Base-by-base conservation (phyloP, 768 basidiomycete genomes). In the Rhizopogon rudus region DNA sequence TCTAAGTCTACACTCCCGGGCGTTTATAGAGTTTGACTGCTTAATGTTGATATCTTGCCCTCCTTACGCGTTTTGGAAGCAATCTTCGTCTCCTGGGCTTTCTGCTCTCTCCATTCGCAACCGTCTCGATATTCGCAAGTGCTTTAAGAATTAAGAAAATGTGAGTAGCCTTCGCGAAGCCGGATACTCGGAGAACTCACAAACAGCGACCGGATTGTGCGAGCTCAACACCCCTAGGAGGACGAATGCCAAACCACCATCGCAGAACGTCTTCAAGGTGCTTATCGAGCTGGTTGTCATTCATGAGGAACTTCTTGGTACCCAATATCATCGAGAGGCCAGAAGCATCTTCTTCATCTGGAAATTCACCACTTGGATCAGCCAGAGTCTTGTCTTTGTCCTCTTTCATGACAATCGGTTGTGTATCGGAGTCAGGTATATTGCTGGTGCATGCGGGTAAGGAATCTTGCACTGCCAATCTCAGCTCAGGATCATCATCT, bases 211-310 rank as follows among this genome's bases (percentile, higher is more conserved):
- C 62, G 3, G 84, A 73, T 50, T 87, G 75, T 43, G 77, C 70
- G 20, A 86, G 31, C 2, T 77, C 75, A 0, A 94, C 93, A 1
- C 93, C 93, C n/a, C 70, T 67, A 0, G 93, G 82, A 31, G 76
- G 72, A 40, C 93, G 77, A 51, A 75, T 61, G 1, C 91, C 90
- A 55, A 77, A 70, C 93, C 93, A 96, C 83, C 88, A 94, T 49
- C 76, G 67, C 2, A 93, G 67, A 0, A 86, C 73, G 51, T 76
- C 75, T 1, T 63, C 60, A 22, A 94, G 69, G 58, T 87, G 77
- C 1, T 57, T 57, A 22, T 84, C 76, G 17, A 96, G 76, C 43
- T 81, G 57, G 1, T 43, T 40, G 8, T 81, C 73, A 48, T 90
- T 74, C 65, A 87, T 76, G 1, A 42, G 22, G 57, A 95, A 91